Percentiles rank a stretch among this genome's conserved stretches.
phyloP scores from a whole-genome alignment of 768 basidiomycete species.

The Amanita brunnescens region DNA sequence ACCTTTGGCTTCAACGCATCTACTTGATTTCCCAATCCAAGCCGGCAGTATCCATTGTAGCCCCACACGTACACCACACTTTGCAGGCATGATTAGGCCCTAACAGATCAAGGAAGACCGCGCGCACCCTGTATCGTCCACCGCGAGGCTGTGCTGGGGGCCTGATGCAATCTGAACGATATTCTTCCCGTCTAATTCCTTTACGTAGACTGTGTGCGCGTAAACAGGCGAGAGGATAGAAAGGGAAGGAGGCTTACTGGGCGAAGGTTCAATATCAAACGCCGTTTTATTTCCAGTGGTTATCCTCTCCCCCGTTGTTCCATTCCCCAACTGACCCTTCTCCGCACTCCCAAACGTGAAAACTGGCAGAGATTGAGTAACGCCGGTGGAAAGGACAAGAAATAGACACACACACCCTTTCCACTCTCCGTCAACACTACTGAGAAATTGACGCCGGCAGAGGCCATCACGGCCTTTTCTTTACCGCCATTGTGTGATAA shows the following conservation, averaged over 20 bases:
- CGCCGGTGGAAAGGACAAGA: not conserved
- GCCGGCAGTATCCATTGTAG: slow-evolving; percentile 84
- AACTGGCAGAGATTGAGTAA: slow-evolving; percentile 33
- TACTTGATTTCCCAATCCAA: slow-evolving; percentile 81
- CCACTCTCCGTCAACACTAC: slow-evolving; percentile 78
- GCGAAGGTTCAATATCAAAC: slow-evolving; percentile 68
- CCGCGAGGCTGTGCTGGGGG: slow-evolving; percentile 77
- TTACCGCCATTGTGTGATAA: slow-evolving; percentile 48
- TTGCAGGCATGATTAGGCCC: slow-evolving; percentile 3
- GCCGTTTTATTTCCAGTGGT: slow-evolving; percentile 77
- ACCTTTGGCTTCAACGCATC: slow-evolving; percentile 73
- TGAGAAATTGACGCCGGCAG: slow-evolving; percentile 81
- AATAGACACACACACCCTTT: slow-evolving; percentile 53
- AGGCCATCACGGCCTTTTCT: slow-evolving; percentile 62
- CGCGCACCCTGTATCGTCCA: slow-evolving; percentile 70
- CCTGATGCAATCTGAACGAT: slow-evolving; percentile 82
- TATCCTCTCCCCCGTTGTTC: slow-evolving; percentile 87
- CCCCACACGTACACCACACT: slow-evolving; percentile 83
- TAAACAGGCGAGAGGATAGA: not conserved
- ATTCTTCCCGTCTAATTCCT: slow-evolving; percentile 65
- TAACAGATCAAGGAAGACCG: not conserved
- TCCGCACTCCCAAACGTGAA: slow-evolving; percentile 89
- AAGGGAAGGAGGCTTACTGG: slow-evolving; percentile 35
- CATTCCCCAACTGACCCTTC: slow-evolving; percentile 89
- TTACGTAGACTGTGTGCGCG: slow-evolving; percentile 50